phyloP scores from a whole-genome alignment of 2,329 filamentous ascomycete genomes.

The Penicillium sclerotigenum region DNA sequence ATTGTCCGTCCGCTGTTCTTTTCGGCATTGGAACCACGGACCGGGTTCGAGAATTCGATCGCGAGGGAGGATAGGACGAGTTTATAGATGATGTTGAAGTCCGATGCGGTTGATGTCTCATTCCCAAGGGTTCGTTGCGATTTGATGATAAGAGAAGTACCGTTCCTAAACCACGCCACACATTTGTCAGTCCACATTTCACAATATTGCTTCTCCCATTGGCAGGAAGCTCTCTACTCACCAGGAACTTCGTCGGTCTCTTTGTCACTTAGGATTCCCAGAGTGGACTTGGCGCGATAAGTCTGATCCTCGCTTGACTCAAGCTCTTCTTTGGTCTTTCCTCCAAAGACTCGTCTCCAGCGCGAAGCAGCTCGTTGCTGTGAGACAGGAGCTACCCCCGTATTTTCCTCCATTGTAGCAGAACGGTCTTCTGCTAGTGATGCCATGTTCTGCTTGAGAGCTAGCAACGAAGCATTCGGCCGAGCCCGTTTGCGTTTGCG shows the following conservation, averaged over 20 bases:
- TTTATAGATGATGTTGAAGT: slow-evolving; percentile 56
- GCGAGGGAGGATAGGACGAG: slow-evolving; percentile 42
- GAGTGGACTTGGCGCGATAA: slow-evolving; percentile 49
- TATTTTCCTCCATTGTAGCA: neutral
- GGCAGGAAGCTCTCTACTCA: slow-evolving; percentile 40
- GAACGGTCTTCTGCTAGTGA: slow-evolving; percentile 3
- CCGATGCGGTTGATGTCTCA: slow-evolving; percentile 61
- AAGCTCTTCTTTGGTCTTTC: neutral
- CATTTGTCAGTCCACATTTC: neutral
- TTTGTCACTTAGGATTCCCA: slow-evolving; percentile 81
- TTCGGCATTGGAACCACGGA: slow-evolving; percentile 54
- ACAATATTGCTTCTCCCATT: neutral
- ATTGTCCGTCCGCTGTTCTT: slow-evolving; percentile 73
- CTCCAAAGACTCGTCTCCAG: slow-evolving; percentile 23
- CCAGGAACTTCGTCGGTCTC: slow-evolving; percentile 84
- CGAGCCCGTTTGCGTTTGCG: neutral
- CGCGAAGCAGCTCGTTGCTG: slow-evolving; percentile 2
- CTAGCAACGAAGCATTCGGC: neutral
- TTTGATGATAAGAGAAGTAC: slow-evolving; percentile 59
- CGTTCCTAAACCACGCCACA: slow-evolving; percentile 47
- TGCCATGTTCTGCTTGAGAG: slow-evolving; percentile 2
- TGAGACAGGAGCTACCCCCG: neutral
- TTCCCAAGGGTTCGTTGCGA: slow-evolving; percentile 61
- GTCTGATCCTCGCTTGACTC: slow-evolving; percentile 16
- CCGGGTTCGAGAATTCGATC: slow-evolving; percentile 38